phyloP scores from a whole-genome alignment of 2,329 filamentous ascomycete genomes.

The Penicillium glabrum region DNA sequence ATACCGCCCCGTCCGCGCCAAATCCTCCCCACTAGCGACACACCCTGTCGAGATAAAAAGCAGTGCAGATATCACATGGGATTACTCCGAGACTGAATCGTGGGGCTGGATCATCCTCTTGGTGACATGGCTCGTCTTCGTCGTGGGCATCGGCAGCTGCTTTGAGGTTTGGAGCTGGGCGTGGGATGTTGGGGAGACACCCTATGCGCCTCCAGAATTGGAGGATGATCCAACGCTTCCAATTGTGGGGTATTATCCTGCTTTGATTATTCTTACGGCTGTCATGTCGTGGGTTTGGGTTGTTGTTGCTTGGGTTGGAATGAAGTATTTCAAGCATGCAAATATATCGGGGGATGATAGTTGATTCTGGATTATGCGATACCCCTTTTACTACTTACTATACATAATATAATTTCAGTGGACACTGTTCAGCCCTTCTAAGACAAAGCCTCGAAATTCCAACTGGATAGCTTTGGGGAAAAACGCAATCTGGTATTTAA shows the following conservation, averaged over 20 bases:
- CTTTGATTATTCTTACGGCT: slow-evolving; percentile 84
- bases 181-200: slow-evolving; percentile 96
- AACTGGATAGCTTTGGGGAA: not conserved
- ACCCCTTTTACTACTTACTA: not conserved
- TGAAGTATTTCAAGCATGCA: slow-evolving; percentile 99
- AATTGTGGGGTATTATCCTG: slow-evolving; percentile 96
- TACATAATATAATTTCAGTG: not conserved
- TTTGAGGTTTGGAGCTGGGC: slow-evolving; percentile 97
- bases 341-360: slow-evolving; percentile 72
- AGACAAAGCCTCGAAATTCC: too few relatives aligned
- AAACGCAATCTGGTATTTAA: not conserved
- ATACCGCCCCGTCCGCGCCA: slow-evolving; percentile 31
- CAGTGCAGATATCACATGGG: slow-evolving; percentile 60
- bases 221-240: slow-evolving; percentile 93
- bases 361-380: slow-evolving; percentile 17
- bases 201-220: slow-evolving; percentile 90
- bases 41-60: slow-evolving; percentile 32
- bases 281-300: slow-evolving; percentile 99
- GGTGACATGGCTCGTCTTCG: slow-evolving; percentile 93
- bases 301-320: slow-evolving; percentile 93
- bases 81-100: slow-evolving; percentile 93
- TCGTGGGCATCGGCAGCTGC: slow-evolving; percentile 94
- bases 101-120: slow-evolving; percentile 95
- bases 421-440: too few relatives aligned
- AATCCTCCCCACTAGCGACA: slow-evolving; percentile 39